Base-by-base conservation (phyloP, 371 early-diverging fungal species). In the Mortierella sp. region DNA sequence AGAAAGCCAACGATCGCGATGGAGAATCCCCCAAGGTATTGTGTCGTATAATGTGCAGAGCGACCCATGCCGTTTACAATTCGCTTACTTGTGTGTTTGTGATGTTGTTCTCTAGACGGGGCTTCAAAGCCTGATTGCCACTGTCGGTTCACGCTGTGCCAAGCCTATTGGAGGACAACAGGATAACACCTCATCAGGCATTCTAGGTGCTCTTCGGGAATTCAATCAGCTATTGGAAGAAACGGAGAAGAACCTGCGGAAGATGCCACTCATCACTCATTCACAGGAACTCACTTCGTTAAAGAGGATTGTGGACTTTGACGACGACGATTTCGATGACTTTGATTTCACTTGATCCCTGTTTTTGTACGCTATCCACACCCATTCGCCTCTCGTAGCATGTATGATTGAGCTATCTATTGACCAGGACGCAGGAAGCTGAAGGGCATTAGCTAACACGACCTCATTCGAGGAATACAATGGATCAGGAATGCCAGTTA, bases 71-170 rank as follows among this genome's bases (percentile, higher is more conserved):
- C n/a, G n/a, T n/a, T n/a, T n/a, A n/a, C 34, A 10, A 34, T 34
- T 34, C 10, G 29, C 28, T 48, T 31, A 46, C 17, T 43, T 1
- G 14, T 47, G 39, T n/a, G 31, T 28, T 19, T 7, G 22, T 28
- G 7, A 40, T 12, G 2, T 25, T 41, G 34, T 49, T 56, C 17
- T 14, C 24, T 52, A 67, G 68, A 67, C 68, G 56, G 68, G 68
- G 2, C 53, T 67, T 28, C 68, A 63, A 8, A 64, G 71, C 24
- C 34, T 63, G n/a, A 60, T 67, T 21, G 74, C 74, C 5, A 63
- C 74, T 7, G 74, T 73, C 14, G 54, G 63, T 13, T 40, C 67
- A 25, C 63, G 74, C 12, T 62, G 60, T 41, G 59, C 63, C 6
- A 51, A 59, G 17, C 19, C 40, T 13, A 41, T 25, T 14, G 16